Conservation (phyloP, 371 early-diverging fungal genomes). For the Mortierella sp. region DNA sequence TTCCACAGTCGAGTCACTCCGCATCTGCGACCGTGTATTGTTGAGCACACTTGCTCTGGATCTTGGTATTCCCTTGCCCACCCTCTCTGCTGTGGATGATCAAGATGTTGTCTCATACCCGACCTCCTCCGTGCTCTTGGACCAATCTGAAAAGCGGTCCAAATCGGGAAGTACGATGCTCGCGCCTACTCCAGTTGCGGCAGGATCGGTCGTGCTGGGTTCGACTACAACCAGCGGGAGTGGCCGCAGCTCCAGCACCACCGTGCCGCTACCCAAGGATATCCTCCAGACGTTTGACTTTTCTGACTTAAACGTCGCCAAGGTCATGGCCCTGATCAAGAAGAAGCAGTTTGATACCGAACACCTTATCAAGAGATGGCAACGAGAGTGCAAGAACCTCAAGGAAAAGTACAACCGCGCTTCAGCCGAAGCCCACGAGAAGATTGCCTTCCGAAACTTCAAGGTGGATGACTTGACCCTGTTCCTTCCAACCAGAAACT, state of each 20-base stretch:
- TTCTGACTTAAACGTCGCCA: slow-evolving; percentile 33
- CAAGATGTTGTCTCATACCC: slow-evolving; percentile 18
- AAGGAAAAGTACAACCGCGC: slow-evolving; percentile 69
- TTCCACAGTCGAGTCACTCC: neutral
- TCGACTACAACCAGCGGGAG: slow-evolving; percentile 12
- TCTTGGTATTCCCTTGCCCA: slow-evolving; percentile 45
- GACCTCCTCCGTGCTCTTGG: slow-evolving; percentile 41
- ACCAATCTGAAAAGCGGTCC: slow-evolving; percentile 32
- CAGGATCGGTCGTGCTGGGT: slow-evolving; percentile 7
- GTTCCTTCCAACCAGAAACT: slow-evolving; percentile 82
- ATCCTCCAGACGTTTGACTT: slow-evolving; percentile 43
- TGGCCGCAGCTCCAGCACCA: slow-evolving; percentile 40
- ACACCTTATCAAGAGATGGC: slow-evolving; percentile 60
- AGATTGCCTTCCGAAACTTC: slow-evolving; percentile 79
- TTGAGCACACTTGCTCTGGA: slow-evolving; percentile 41
- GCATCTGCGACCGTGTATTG: slow-evolving; percentile 28
- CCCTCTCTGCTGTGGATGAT: slow-evolving; percentile 20
- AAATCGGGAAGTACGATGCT: slow-evolving; percentile 16
- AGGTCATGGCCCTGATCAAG: slow-evolving; percentile 50
- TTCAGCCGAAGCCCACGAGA: slow-evolving; percentile 60
- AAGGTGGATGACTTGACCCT: slow-evolving; percentile 79
- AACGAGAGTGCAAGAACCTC: slow-evolving; percentile 47
- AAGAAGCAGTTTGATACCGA: slow-evolving; percentile 64
- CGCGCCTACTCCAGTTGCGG: slow-evolving; percentile 7
- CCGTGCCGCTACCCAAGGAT: slow-evolving; percentile 40